Evolutionary conservation across 2,329 filamentous ascomycete genomes (phyloP).

Genomic region (Aspergillus ochraceus): DNA sequence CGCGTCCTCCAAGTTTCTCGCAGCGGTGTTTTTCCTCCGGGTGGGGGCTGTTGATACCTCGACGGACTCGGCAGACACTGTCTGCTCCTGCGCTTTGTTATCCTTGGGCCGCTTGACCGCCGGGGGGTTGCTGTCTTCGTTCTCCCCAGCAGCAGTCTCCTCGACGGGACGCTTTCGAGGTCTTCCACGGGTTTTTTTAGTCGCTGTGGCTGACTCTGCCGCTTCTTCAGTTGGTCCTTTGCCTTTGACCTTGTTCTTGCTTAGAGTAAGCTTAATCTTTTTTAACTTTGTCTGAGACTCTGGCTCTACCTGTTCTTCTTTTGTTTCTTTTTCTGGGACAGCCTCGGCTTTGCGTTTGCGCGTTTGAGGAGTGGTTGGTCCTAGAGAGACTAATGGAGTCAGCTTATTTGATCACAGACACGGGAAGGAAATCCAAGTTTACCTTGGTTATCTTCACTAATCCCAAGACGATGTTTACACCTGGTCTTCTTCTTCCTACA

Average conservation of each 20-base stretch:
- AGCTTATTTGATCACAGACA: not conserved
- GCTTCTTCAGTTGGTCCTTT: constrained; percentile 3
- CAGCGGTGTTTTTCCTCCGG: not conserved
- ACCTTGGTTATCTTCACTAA: not conserved
- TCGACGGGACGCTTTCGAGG: not conserved
- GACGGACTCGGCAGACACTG: not conserved
- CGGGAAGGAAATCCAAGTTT: not conserved
- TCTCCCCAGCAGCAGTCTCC: not conserved
- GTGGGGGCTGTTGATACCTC: not conserved
- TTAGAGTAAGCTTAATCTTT: not conserved
- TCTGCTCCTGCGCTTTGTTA: not conserved
- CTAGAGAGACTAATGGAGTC: not conserved
- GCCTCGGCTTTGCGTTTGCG: not conserved
- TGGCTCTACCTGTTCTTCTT: not conserved
- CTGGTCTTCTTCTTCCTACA: constrained; percentile 29
- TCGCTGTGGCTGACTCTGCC: not conserved
- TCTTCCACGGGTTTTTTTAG: not conserved
- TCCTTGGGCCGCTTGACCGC: not conserved
- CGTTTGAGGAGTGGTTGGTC: not conserved
- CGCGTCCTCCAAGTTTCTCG: constrained; percentile 20
- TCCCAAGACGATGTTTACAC: constrained; percentile 22
- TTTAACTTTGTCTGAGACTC: not conserved
- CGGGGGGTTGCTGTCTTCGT: not conserved
- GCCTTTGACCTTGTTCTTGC: constrained; percentile 3
- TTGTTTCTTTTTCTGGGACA: not conserved